Evolutionary conservation across 2,329 filamentous ascomycete genomes (phyloP).

Genomic region (Bisporella sp.): DNA sequence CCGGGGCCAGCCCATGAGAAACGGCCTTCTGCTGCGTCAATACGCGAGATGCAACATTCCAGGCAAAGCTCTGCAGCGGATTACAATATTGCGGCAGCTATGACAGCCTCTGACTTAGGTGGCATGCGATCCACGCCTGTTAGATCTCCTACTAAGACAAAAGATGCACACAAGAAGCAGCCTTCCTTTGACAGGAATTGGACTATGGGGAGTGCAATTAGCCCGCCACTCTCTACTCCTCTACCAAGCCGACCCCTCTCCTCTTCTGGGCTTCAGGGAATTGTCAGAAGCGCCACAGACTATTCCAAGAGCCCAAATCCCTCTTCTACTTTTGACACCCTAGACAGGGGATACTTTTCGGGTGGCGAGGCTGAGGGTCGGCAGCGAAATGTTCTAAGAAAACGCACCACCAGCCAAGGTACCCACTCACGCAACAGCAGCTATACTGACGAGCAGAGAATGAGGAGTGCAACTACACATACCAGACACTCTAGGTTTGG

Average conservation of each 20-base stretch:
- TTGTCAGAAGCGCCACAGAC: slow-evolving; percentile 24
- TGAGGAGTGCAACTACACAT: slow-evolving; percentile 57
- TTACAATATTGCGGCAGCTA: slow-evolving; percentile 37
- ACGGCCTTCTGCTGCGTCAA: slow-evolving; percentile 71
- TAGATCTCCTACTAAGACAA: slow-evolving; percentile 8
- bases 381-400: slow-evolving; percentile 73
- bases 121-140: background rate
- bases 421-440: slow-evolving; percentile 66
- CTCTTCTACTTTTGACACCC: slow-evolving; percentile 42
- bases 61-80: slow-evolving; percentile 63
- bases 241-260: slow-evolving; percentile 22
- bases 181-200: slow-evolving; percentile 65
- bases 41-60: slow-evolving; percentile 76
- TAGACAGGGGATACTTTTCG: slow-evolving; percentile 87
- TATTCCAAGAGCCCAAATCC: slow-evolving; percentile 16
- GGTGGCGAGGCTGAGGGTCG: slow-evolving; percentile 75
- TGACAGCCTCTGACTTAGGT: slow-evolving; percentile 1
- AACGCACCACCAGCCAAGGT: slow-evolving; percentile 53
- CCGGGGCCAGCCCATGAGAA: slow-evolving; percentile 35
- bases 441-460: slow-evolving; percentile 66
- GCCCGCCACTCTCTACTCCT: slow-evolving; percentile 10
- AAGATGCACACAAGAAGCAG: slow-evolving; percentile 50
- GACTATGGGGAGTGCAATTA: slow-evolving; percentile 46
- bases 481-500: slow-evolving; percentile 72
- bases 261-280: slow-evolving; percentile 12